Evolutionary conservation across 306 rosid genomes (phyloP).

Genomic region (Erythrophleum fordii): DNA sequence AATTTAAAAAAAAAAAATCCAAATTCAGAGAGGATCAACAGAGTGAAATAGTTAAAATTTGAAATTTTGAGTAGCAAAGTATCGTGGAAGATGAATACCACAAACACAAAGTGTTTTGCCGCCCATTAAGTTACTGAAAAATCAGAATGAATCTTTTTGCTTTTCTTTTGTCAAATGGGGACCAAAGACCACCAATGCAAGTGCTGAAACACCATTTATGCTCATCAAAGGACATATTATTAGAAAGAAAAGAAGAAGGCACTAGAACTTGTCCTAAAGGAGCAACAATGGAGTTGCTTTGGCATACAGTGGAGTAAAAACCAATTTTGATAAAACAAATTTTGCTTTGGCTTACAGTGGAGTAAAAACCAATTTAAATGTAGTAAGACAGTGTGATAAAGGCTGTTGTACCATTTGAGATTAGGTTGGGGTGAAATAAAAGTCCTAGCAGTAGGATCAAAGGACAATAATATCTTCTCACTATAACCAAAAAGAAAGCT

Average conservation of each 20-base stretch:
- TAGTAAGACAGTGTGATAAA: not conserved
- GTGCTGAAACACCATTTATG: not conserved
- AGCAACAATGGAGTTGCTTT: slow-evolving; percentile 8
- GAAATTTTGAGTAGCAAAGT: slow-evolving; percentile 2
- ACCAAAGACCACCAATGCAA: not conserved
- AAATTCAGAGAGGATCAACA: too few species aligned
- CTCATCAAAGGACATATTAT: not conserved
- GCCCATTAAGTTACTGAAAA: not conserved
- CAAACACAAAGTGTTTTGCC: slow-evolving; percentile 18
- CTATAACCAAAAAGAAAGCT: too few species aligned
- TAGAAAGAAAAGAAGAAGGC: not conserved
- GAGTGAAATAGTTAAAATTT: not conserved
- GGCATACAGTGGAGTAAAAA: not conserved
- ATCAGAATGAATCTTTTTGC: not conserved
- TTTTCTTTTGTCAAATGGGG: slow-evolving; percentile 19
- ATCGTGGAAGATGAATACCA: slow-evolving; percentile 18
- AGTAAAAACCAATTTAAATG: too few species aligned
- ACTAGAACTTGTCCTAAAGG: too few species aligned
- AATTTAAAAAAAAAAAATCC: too few species aligned
- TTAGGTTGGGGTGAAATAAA: too few species aligned
- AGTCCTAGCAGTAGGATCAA: too few species aligned
- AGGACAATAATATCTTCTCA: too few species aligned
- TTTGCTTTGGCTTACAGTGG: too few species aligned
- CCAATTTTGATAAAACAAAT: too few species aligned
- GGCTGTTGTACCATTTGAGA: not conserved